Evolutionary conservation across 345 rosid species (phyloP).

Genomic region (Cardamine chenopodiifolia): DNA sequence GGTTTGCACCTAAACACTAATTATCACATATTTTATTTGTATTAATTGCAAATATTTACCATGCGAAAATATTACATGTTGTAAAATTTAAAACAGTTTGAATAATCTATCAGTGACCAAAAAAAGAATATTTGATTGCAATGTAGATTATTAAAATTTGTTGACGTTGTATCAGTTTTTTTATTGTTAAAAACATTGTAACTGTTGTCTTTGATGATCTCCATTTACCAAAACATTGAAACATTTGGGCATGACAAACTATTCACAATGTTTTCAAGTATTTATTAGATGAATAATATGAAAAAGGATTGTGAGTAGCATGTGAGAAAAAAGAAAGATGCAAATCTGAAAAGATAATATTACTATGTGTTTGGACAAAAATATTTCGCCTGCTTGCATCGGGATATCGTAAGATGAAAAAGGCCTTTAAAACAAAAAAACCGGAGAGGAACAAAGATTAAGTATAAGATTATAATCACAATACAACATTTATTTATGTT

Average conservation of each 20-base stretch:
- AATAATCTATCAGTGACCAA: neutral
- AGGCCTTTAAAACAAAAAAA: no score
- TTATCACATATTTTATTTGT: neutral
- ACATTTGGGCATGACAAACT: conserved; percentile 2
- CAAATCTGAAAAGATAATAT: no score
- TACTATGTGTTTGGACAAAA: no score
- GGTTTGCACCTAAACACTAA: conserved; percentile 3
- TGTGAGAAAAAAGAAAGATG: no score
- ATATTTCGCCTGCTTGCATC: no score
- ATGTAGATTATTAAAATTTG: neutral
- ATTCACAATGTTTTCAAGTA: no score
- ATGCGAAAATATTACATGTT: neutral
- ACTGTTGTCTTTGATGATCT: neutral
- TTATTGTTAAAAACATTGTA: neutral
- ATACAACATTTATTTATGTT: no score
- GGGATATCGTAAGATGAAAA: no score
- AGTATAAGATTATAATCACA: no score
- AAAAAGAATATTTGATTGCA: neutral
- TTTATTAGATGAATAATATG: no score
- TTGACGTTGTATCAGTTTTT: neutral
- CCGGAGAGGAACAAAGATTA: no score
- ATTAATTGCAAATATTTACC: neutral
- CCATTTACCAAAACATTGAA: neutral
- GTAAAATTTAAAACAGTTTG: neutral
- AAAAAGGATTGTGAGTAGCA: no score